Base-by-base conservation (phyloP, 2,329 filamentous ascomycete genomes). In the Sclerotinia spermophila region DNA sequence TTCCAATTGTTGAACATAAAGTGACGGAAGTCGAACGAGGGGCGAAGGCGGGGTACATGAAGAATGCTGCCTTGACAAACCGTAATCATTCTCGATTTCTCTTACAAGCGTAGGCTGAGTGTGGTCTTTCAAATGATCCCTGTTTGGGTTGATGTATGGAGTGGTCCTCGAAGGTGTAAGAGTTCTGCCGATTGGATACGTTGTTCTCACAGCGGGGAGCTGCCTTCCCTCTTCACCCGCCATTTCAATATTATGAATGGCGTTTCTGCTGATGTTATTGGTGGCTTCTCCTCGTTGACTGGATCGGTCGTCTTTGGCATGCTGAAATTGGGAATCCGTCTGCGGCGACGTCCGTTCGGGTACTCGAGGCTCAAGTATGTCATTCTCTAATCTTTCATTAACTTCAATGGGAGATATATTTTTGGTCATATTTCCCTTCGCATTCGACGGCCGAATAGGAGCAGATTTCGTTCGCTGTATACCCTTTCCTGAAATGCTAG, bases 1-100 rank as follows among this genome's bases (percentile, higher is more conserved):
- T 53, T 68, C 66, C 24, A 68, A 3, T 45, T 68, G 58, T 48
- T 45, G 35, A 51, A 45, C 60, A 33, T 70, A 68, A 4, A 69
- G 51, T 10, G 67, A 69, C 24, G 45, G 59, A 38, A 45, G 35
- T 38, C 48, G 60, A 35, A 69, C 45, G 3, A 56, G 45, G 10
- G 67, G 59, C 13, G 67, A 69, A 15, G 59, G 67, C 33, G 65
- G 64, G 17, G 56, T 65, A 38, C 65, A 30, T 40, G 42, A 7
- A 51, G 35, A 40, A 27, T 27, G 27, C 5, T 66, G 62, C 33
- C 17, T 66, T 30, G 35, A 19, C 5, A n/a, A 17, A 7, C 19
- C 45, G 30, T 53, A 33, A 15, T 11, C 5, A 48, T 5, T 66
- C 42, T 8, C 15, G 33, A 27, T 2, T 21, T 11, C 48, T 53